These are phyloP conservation scores for Leccinum disarticulatum DNA, from an alignment of 768 basidiomycete species.

Conservation along the genomic window DNA sequence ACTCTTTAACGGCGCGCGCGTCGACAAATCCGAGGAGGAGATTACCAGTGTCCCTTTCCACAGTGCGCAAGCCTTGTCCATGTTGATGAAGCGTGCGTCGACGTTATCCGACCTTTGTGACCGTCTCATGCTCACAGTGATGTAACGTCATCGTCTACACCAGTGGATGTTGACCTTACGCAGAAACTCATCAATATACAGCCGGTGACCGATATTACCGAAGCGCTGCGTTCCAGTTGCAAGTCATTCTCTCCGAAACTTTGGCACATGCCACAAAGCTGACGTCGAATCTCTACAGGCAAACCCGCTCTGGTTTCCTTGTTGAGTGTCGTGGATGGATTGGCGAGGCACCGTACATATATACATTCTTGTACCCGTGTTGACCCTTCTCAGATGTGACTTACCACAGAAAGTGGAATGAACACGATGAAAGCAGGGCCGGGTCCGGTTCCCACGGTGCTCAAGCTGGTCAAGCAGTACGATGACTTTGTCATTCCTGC, in stretches of 20 bases:
- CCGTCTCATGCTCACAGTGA: neutral
- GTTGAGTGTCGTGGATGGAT: slow-evolving; percentile 18
- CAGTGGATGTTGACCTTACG: slow-evolving; percentile 17
- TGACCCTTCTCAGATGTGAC: neutral
- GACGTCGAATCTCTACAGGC: slow-evolving; percentile 12
- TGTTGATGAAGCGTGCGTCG: too few species aligned
- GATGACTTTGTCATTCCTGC: slow-evolving; percentile 33
- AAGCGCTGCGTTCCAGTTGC: slow-evolving; percentile 18
- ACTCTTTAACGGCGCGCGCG: too few species aligned
- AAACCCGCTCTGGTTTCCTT: slow-evolving; percentile 22
- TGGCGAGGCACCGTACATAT: slow-evolving; percentile 16
- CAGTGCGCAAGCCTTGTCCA: too few species aligned
- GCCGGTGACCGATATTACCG: slow-evolving; percentile 18
- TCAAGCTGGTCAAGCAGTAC: slow-evolving; percentile 19
- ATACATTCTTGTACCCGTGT: neutral
- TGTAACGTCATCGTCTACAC: neutral
- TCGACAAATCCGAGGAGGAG: too few species aligned
- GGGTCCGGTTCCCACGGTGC: slow-evolving; percentile 11
- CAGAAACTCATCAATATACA: slow-evolving; percentile 16
- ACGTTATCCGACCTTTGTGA: neutral
- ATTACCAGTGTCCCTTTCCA: too few species aligned
- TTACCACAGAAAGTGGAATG: slow-evolving; percentile 6
- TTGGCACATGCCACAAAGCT: neutral
- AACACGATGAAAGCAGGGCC: slow-evolving; percentile 4
- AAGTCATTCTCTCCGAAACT: neutral